A percentile compares a stretch with the other conserved stretches of the same genome.
These are phyloP conservation scores for Phytophthora crassamura DNA, from an alignment of 352 stramenopile species.

Conservation along the genomic window DNA sequence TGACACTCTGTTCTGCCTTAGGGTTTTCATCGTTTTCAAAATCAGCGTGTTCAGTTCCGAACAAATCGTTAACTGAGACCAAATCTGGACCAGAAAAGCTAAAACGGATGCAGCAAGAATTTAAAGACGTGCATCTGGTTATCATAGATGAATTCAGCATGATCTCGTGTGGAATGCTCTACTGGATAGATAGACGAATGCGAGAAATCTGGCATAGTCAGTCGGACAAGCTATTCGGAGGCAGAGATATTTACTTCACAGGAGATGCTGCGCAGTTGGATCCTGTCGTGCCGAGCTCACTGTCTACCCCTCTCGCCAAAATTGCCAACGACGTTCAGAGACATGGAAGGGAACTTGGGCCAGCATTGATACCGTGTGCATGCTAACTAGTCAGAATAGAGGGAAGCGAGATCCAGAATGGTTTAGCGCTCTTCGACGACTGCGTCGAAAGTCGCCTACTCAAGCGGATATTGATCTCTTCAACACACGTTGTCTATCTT, in stretches of 20 bases:
- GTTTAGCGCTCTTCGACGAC: not conserved
- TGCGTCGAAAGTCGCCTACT: not conserved
- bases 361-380: not conserved
- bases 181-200: constrained; percentile 1
- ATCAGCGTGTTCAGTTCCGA: not conserved
- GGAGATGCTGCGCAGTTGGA: not conserved
- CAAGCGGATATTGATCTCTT: constrained; percentile 1
- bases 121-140: no score
- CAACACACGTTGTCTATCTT: not conserved
- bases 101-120: no score
- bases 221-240: not conserved
- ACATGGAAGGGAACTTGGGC: not conserved
- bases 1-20: not conserved
- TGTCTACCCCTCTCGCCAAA: not conserved
- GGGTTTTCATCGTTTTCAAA: constrained; percentile 5
- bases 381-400: not conserved
- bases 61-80: not conserved
- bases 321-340: no score
- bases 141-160: no score
- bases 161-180: not conserved
- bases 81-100: no score
- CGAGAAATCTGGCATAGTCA: not conserved
- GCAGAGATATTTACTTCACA: not conserved
- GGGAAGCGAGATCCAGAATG: not conserved
- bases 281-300: not conserved